Conservation (phyloP, 164 flowering plant genomes). For the Dillenia turbinata region DNA sequence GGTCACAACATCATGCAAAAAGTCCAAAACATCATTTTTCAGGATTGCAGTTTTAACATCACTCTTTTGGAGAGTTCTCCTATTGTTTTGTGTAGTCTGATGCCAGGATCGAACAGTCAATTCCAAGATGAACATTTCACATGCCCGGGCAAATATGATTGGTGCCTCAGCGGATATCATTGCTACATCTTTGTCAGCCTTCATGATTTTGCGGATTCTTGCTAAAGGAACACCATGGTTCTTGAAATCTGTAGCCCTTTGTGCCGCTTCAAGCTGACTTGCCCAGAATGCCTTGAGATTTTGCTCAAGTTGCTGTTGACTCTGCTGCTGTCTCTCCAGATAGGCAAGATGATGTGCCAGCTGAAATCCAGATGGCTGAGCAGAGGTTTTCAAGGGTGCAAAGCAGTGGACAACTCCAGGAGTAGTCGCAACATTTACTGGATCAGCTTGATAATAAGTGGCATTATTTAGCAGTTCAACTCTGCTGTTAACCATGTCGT, state of each 20-base stretch:
- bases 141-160: conserved; percentile 14
- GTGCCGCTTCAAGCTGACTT: conserved; percentile 7
- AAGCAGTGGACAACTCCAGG: conserved; percentile 1
- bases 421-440: conserved; percentile 1
- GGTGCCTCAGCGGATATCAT: conserved; percentile 19
- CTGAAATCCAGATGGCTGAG: conserved; percentile 10
- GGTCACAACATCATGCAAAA: not conserved
- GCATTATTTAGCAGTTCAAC: not conserved
- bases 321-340: conserved; percentile 9
- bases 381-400: conserved; percentile 3
- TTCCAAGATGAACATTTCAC: conserved; percentile 14
- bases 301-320: conserved; percentile 14
- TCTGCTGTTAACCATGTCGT: not conserved
- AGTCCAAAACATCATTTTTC: not conserved
- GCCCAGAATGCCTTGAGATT: conserved; percentile 10
- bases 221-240: not conserved
- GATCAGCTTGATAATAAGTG: conserved; percentile 7
- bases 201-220: not conserved
- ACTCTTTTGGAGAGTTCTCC: conserved; percentile 5
- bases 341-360: conserved; percentile 10
- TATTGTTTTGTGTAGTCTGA: no score
- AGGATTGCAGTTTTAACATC: conserved; percentile 10
- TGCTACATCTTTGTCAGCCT: conserved; percentile 10
- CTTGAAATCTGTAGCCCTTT: conserved; percentile 10
- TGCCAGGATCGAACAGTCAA: no score